Conservation (phyloP, 257 asterid species). For the Forsythia viridissima region DNA sequence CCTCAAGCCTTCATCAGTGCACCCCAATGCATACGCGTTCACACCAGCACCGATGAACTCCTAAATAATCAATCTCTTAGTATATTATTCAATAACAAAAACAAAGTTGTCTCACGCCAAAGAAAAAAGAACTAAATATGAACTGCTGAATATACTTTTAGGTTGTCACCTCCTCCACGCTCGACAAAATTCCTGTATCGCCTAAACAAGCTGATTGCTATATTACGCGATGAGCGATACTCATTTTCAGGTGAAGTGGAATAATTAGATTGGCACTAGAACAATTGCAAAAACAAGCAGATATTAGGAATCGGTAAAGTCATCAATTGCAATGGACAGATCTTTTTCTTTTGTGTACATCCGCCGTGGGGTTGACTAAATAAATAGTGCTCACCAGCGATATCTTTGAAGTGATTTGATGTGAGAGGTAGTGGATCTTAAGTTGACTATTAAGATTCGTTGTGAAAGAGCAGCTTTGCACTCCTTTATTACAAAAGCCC, state of each 20-base stretch:
- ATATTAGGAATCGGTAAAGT: slow-evolving; percentile 6
- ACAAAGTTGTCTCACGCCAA: slow-evolving; percentile 2
- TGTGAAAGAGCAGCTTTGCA: slow-evolving; percentile 45
- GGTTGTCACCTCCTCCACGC: slow-evolving; percentile 99
- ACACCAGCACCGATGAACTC: slow-evolving; percentile 96
- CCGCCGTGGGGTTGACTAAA: neutral
- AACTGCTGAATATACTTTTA: slow-evolving; percentile 62
- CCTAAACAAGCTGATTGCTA: slow-evolving; percentile 87
- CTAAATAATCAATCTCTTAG: slow-evolving; percentile 41
- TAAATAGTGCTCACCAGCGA: slow-evolving; percentile 61
- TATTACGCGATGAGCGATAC: slow-evolving; percentile 85
- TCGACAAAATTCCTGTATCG: slow-evolving; percentile 76
- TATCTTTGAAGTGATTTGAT: slow-evolving; percentile 58
- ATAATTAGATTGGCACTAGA: slow-evolving; percentile 76
- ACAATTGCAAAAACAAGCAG: neutral
- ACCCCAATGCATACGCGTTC: slow-evolving; percentile 90
- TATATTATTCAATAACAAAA: slow-evolving; percentile 11
- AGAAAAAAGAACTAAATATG: slow-evolving; percentile 4
- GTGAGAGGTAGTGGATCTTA: slow-evolving; percentile 43
- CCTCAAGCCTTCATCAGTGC: slow-evolving; percentile 81
- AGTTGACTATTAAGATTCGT: slow-evolving; percentile 35
- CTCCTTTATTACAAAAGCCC: slow-evolving; percentile 36
- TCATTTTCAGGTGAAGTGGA: slow-evolving; percentile 75
- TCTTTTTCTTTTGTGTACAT: neutral
- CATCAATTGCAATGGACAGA: neutral